Conservation (phyloP, 805 yeast species). For the Kodamaea kakaduensis region DNA sequence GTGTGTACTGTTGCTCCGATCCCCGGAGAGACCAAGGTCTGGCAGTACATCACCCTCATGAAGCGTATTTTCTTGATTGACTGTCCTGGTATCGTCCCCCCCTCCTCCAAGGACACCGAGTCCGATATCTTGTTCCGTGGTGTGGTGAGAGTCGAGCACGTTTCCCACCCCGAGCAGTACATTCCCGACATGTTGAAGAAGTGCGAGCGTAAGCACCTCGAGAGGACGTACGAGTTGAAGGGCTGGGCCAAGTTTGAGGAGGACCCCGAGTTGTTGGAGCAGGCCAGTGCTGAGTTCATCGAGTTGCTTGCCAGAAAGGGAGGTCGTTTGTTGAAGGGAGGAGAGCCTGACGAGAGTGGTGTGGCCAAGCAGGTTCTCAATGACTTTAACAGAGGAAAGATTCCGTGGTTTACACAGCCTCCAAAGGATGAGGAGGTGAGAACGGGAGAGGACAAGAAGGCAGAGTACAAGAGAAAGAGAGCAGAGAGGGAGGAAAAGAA, state of each 20-base stretch:
- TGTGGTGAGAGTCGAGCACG: conserved; percentile 98
- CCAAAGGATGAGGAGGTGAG: conserved; percentile 77
- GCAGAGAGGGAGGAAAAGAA: conserved; percentile 43
- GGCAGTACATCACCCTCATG: conserved; percentile 98
- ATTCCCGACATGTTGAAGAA: conserved; percentile 81
- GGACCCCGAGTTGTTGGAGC: conserved; percentile 43
- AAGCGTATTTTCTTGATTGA: conserved; percentile 92
- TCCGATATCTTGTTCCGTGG: conserved; percentile 93
- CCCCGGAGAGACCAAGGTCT: conserved; percentile 98
- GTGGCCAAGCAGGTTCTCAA: conserved; percentile 86
- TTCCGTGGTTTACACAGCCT: conserved; percentile 89
- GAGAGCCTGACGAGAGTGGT: conserved; percentile 95
- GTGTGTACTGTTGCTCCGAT: conserved; percentile 97
- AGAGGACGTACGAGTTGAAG: conserved; percentile 89
- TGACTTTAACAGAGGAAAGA: conserved; percentile 95
- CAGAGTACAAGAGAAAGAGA: conserved; percentile 49
- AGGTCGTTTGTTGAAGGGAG: conserved; percentile 92
- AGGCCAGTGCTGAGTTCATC: conserved; percentile 61
- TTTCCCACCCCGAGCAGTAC: conserved; percentile 90
- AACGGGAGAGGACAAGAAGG: conserved; percentile 56
- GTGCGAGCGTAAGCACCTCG: conserved; percentile 85
- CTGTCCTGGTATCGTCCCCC: conserved; percentile 99
- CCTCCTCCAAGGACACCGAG: conserved; percentile 82
- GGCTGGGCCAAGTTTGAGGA: conserved; percentile 68
- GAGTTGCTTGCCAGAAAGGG: conserved; percentile 89